These are phyloP conservation scores for Dothideomycetes sp. DNA, from an alignment of 2,329 filamentous ascomycete genomes.

Conservation along the genomic window DNA sequence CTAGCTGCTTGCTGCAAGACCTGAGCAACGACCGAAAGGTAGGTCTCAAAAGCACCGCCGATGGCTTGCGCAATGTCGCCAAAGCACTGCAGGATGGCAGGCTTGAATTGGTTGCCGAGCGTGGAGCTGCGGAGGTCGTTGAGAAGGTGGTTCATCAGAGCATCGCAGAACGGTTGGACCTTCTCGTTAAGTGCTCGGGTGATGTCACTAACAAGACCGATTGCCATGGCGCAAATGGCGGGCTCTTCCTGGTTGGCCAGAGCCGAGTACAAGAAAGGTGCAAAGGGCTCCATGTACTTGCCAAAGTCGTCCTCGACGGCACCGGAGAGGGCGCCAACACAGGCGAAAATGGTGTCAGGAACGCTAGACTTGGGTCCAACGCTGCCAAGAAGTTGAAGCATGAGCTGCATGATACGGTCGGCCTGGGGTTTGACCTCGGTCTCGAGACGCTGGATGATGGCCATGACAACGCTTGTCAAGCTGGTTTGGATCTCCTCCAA, in stretches of 20 bases:
- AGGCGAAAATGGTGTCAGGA: slow-evolving; percentile 85
- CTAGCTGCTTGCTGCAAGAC: slow-evolving; percentile 87
- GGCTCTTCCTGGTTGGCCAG: slow-evolving; percentile 93
- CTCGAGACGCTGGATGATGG: slow-evolving; percentile 84
- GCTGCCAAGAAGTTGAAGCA: slow-evolving; percentile 68
- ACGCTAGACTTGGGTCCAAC: slow-evolving; percentile 82
- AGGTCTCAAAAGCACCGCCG: slow-evolving; percentile 81
- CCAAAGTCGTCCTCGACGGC: slow-evolving; percentile 85
- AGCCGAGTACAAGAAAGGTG: slow-evolving; percentile 85
- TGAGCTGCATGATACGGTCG: slow-evolving; percentile 84
- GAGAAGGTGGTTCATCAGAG: slow-evolving; percentile 95
- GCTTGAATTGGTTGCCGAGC: slow-evolving; percentile 95
- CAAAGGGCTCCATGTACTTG: slow-evolving; percentile 96
- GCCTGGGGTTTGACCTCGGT: slow-evolving; percentile 82
- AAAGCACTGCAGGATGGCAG: slow-evolving; percentile 94
- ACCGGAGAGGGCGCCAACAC: slow-evolving; percentile 82
- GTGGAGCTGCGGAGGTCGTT: slow-evolving; percentile 79
- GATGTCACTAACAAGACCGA: slow-evolving; percentile 93
- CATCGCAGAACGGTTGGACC: slow-evolving; percentile 89
- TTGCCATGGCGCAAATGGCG: slow-evolving; percentile 89
- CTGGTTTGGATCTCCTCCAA: slow-evolving; percentile 98
- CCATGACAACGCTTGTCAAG: slow-evolving; percentile 79
- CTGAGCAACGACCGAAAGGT: slow-evolving; percentile 82
- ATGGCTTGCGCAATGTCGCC: slow-evolving; percentile 96
- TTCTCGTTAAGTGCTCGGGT: slow-evolving; percentile 81